A percentile compares a stretch with the other conserved stretches of the same genome.
These are phyloP conservation scores for Suillus cothurnatus DNA, from an alignment of 768 basidiomycete genomes.

Conservation along the genomic window DNA sequence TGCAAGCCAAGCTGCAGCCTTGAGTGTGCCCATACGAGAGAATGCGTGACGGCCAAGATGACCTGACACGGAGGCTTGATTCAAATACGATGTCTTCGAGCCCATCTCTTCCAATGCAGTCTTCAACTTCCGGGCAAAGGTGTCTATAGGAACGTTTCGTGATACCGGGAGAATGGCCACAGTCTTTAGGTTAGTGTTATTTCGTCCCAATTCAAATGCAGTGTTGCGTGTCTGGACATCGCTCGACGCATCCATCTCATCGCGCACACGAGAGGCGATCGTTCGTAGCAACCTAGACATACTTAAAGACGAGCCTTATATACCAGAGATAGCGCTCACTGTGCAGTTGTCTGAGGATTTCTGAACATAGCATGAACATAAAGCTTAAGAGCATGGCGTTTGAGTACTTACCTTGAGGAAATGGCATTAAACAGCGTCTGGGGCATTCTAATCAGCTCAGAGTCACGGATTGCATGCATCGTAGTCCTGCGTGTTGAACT, in stretches of 20 bases:
- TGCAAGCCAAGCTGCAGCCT: constrained; percentile 89
- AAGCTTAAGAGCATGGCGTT: background rate
- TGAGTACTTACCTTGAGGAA: constrained; percentile 64
- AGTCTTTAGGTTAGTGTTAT: constrained; percentile 90
- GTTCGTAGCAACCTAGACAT: constrained; percentile 67
- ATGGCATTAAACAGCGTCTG: constrained; percentile 98
- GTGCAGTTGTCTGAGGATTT: constrained; percentile 83
- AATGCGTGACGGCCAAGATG: constrained; percentile 96
- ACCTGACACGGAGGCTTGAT: constrained; percentile 89
- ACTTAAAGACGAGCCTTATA: constrained; percentile 4
- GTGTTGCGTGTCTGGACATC: constrained; percentile 51
- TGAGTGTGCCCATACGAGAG: constrained; percentile 95
- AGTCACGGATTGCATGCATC: constrained; percentile 97
- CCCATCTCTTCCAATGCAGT: constrained; percentile 89
- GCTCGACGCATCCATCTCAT: constrained; percentile 71
- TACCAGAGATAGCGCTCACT: constrained; percentile 46
- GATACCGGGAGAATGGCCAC: constrained; percentile 90
- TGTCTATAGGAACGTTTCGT: constrained; percentile 84
- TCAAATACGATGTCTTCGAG: constrained; percentile 90
- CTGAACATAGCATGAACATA: constrained; percentile 37
- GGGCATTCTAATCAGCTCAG: constrained; percentile 96
- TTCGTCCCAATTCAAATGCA: constrained; percentile 65
- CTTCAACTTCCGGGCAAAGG: constrained; percentile 88
- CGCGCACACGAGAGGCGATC: constrained; percentile 90
- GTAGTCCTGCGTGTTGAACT: constrained; percentile 85